phyloP scores from a whole-genome alignment of 75 land plant genomes.

The Sequoiadendron giganteum region DNA sequence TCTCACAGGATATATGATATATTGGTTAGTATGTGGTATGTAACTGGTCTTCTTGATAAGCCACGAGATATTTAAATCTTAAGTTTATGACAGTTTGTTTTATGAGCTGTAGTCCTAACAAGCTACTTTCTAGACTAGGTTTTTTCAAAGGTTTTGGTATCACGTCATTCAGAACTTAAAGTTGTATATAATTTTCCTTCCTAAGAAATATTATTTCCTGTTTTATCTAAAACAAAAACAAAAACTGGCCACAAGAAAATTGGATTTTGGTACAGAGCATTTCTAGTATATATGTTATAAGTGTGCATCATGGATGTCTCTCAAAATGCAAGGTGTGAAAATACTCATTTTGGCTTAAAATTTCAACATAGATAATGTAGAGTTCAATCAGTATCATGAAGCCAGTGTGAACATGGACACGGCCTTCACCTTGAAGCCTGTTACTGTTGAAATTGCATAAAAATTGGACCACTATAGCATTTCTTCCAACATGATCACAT shows the following conservation, averaged over 20 bases:
- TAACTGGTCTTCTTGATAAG: not conserved
- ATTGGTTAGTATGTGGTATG: not conserved
- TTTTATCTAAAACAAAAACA: not conserved
- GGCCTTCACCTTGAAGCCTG: no score
- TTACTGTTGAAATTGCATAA: no score
- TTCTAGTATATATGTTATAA: not conserved
- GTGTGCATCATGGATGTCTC: slow-evolving; percentile 32
- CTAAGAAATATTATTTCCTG: not conserved
- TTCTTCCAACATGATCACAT: no score
- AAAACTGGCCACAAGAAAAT: not conserved
- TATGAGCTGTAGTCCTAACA: not conserved
- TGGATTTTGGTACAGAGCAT: not conserved
- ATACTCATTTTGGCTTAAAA: no score
- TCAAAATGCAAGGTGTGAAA: slow-evolving; percentile 82
- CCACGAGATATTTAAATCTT: not conserved
- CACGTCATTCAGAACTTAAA: not conserved
- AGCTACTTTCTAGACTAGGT: not conserved
- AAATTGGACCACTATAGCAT: no score
- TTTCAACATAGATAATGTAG: no score
- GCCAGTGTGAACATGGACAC: no score
- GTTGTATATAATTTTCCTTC: not conserved
- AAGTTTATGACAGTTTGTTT: not conserved
- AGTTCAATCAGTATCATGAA: no score
- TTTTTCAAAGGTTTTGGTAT: not conserved
- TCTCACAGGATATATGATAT: not conserved